A percentile compares a stretch with the other conserved stretches of the same genome.
phyloP scores from a whole-genome alignment of 257 asterid genomes.

The Plantago elongata region DNA sequence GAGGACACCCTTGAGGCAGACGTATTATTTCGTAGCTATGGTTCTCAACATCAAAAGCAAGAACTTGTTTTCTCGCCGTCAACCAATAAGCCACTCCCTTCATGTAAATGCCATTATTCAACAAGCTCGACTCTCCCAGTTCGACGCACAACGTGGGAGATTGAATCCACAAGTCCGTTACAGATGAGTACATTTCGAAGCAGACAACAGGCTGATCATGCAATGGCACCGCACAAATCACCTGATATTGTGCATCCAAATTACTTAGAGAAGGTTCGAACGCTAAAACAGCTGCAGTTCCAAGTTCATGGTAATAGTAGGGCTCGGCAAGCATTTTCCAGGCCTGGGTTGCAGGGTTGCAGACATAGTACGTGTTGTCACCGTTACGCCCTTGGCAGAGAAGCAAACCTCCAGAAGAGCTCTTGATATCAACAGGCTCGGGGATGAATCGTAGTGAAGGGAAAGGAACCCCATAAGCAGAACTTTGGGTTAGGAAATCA shows the following conservation, averaged over 20 bases:
- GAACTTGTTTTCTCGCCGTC: slow-evolving; percentile 24
- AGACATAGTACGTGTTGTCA: slow-evolving; percentile 23
- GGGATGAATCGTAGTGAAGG: slow-evolving; percentile 29
- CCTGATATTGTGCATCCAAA: slow-evolving; percentile 25
- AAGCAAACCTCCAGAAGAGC: slow-evolving; percentile 40
- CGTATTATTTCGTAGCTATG: slow-evolving; percentile 27
- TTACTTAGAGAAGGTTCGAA: slow-evolving; percentile 37
- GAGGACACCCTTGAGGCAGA: slow-evolving; percentile 13
- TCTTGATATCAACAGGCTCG: slow-evolving; percentile 3
- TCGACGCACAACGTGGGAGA: slow-evolving; percentile 18
- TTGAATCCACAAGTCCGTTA: slow-evolving; percentile 25
- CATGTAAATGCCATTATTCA: slow-evolving; percentile 28
- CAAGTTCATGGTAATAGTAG: slow-evolving; percentile 18
- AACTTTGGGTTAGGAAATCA: slow-evolving; percentile 22
- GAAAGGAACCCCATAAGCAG: slow-evolving; percentile 35
- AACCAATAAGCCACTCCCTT: slow-evolving; percentile 43
- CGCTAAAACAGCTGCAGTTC: slow-evolving; percentile 35
- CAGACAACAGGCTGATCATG: slow-evolving; percentile 16
- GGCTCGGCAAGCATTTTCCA: slow-evolving; percentile 36
- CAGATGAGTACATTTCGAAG: slow-evolving; percentile 42
- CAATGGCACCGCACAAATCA: slow-evolving; percentile 28
- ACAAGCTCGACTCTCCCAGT: slow-evolving; percentile 12
- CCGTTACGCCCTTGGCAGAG: slow-evolving; percentile 20
- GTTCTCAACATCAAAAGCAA: slow-evolving; percentile 28
- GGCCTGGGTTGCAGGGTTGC: slow-evolving; percentile 40